Evolutionary conservation across 2,329 filamentous ascomycete genomes (phyloP).

Genomic region (Alternaria rosae): DNA sequence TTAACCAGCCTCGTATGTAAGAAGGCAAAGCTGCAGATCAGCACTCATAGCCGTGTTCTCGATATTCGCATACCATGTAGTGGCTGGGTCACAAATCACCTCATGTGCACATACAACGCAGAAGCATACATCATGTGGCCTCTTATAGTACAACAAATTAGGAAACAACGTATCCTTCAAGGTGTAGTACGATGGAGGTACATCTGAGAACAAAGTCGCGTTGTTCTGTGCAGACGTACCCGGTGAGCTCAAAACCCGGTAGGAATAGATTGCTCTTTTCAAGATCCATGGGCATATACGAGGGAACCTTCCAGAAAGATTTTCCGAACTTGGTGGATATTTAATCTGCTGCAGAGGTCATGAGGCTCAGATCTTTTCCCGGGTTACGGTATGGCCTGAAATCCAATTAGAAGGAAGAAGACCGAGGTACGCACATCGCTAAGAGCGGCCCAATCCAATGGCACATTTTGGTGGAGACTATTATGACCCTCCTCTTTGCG

Average conservation of each 20-base stretch:
- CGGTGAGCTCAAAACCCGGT: constrained; percentile 31
- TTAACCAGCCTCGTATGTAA: constrained; percentile 9
- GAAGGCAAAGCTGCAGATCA: constrained; percentile 20
- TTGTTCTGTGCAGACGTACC: constrained; percentile 1
- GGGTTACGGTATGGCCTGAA: not conserved
- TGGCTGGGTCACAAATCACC: constrained; percentile 6
- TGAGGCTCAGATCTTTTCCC: constrained; percentile 27
- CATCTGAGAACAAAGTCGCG: not conserved
- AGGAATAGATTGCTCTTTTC: constrained; percentile 25
- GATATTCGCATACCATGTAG: not conserved
- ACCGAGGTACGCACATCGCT: constrained; percentile 9
- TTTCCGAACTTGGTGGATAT: constrained; percentile 23
- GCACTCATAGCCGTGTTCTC: not conserved
- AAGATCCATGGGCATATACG: constrained; percentile 19
- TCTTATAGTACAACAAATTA: not conserved
- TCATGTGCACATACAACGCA: not conserved
- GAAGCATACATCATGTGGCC: not conserved
- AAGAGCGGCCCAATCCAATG: not conserved
- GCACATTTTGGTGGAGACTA: not conserved
- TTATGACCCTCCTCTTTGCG: not conserved
- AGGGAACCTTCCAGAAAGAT: constrained; percentile 33
- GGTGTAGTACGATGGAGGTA: not conserved
- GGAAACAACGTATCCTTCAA: not conserved
- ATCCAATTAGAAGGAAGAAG: not conserved
- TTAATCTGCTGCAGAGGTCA: constrained; percentile 29